These are phyloP conservation scores for Boletus pseudopeckii DNA, from an alignment of 768 basidiomycete genomes.

Conservation along the genomic window DNA sequence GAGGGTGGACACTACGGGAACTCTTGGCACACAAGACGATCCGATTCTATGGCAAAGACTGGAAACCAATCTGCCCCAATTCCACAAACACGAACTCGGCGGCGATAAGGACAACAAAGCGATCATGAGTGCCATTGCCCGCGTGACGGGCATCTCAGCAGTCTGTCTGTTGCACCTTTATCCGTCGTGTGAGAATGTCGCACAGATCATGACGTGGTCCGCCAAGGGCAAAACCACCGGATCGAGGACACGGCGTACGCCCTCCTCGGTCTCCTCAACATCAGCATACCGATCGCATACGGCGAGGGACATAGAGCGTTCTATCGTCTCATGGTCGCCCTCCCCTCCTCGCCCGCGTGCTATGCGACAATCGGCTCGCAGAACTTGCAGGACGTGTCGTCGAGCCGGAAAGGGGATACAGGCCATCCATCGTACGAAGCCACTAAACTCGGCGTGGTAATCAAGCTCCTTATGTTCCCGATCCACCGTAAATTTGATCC, in stretches of 20 bases:
- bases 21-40: slow-evolving; percentile 7
- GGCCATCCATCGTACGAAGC: slow-evolving; percentile 12
- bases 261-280: slow-evolving; percentile 10
- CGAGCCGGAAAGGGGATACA: neutral
- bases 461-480: slow-evolving; percentile 8
- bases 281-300: slow-evolving; percentile 11
- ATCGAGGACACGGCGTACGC: slow-evolving; percentile 7
- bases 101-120: slow-evolving; percentile 5
- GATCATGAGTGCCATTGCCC: neutral
- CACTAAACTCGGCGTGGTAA: slow-evolving; percentile 12
- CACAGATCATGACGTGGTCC: slow-evolving; percentile 11
- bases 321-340: slow-evolving; percentile 11
- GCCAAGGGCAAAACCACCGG: slow-evolving; percentile 10
- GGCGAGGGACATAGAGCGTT: slow-evolving; percentile 9
- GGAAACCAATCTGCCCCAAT: slow-evolving; percentile 6
- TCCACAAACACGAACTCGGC: neutral
- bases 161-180: neutral
- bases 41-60: slow-evolving; percentile 13
- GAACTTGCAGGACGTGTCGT: neutral
- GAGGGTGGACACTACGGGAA: slow-evolving; percentile 16
- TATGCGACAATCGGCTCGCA: neutral
- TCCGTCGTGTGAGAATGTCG: slow-evolving; percentile 4
- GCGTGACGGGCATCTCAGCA: slow-evolving; percentile 4
- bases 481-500: slow-evolving; percentile 4
- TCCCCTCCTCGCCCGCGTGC: slow-evolving; percentile 10